phyloP scores from a whole-genome alignment of 495 filamentous ascomycete genomes.

The Penicillium flavigenum region DNA sequence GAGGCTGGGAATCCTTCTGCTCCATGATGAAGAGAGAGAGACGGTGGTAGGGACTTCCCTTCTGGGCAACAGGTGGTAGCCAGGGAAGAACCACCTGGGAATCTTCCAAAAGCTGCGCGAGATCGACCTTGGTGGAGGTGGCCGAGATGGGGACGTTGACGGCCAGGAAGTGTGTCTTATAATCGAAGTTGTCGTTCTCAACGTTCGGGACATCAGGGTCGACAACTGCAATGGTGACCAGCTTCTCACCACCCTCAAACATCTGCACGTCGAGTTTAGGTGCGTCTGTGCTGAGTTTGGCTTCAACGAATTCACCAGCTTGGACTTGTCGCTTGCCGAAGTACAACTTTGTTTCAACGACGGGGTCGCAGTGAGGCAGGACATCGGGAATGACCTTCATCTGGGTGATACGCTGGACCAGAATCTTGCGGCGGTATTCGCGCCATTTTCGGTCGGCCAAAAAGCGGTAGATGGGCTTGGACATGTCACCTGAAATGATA shows the following conservation, averaged over 20 bases:
- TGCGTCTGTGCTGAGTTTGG: conserved; percentile 61
- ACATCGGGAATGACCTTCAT: conserved; percentile 91
- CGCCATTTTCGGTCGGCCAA: conserved; percentile 88
- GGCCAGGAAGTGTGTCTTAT: conserved; percentile 83
- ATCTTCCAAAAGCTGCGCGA: conserved; percentile 51
- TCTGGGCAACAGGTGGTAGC: conserved; percentile 82
- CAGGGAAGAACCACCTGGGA: conserved; percentile 72
- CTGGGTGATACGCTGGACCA: conserved; percentile 84
- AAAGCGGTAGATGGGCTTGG: conserved; percentile 92
- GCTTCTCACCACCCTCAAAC: conserved; percentile 75
- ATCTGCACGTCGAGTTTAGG: conserved; percentile 79
- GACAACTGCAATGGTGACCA: conserved; percentile 80
- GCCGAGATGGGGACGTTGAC: conserved; percentile 62
- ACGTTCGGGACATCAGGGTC: conserved; percentile 88
- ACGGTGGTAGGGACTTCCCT: conserved; percentile 89
- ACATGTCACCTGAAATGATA: conserved; percentile 74
- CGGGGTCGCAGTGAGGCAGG: conserved; percentile 78
- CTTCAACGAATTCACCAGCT: conserved; percentile 77
- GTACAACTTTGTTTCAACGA: conserved; percentile 71
- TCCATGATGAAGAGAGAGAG: conserved; percentile 78
- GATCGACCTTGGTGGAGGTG: conserved; percentile 49
- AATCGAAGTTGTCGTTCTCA: conserved; percentile 72
- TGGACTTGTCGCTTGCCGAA: conserved; percentile 66
- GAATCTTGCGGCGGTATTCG: conserved; percentile 67
- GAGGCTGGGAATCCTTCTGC: conserved; percentile 59